These are phyloP conservation scores for Debaryomyces coudertii DNA, from an alignment of 1,139 yeast genomes.

Conservation along the genomic window DNA sequence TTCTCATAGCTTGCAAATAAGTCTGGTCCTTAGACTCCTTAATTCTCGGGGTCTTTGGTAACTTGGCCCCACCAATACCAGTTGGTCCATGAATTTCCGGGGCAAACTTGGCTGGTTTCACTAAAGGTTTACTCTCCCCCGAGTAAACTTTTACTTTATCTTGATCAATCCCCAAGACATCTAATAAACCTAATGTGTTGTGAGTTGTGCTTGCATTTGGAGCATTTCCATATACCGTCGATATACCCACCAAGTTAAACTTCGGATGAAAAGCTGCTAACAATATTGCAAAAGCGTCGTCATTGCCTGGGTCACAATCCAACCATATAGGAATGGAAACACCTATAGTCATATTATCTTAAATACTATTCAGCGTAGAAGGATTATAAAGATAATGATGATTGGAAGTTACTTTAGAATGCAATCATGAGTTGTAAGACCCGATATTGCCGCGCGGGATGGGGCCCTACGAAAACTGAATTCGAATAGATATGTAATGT, in stretches of 20 bases:
- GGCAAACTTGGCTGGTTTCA: conserved; percentile 53
- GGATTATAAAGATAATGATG: conserved; percentile 2
- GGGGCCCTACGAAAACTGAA: neutral
- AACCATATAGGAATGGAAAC: conserved; percentile 68
- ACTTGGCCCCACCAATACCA: conserved; percentile 73
- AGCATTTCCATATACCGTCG: conserved; percentile 84
- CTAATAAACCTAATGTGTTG: conserved; percentile 69
- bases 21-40: conserved; percentile 35
- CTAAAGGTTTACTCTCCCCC: conserved; percentile 65
- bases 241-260: conserved; percentile 67
- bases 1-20: conserved; percentile 61
- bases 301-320: conserved; percentile 96
- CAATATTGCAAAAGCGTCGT: conserved; percentile 79
- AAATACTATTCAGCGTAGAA: neutral
- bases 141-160: conserved; percentile 63
- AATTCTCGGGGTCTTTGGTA: conserved; percentile 53
- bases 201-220: conserved; percentile 66
- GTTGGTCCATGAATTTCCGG: conserved; percentile 70
- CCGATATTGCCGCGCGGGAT: neutral
- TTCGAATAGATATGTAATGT: conserved; percentile 7
- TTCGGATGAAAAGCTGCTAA: conserved; percentile 62
- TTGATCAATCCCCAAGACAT: conserved; percentile 51
- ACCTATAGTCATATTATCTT: conserved; percentile 20
- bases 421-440: neutral
- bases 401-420: neutral